Evolutionary conservation across 1,284 basidiomycete species (phyloP).

Genomic region (Austroboletus novae-zelandiae): DNA sequence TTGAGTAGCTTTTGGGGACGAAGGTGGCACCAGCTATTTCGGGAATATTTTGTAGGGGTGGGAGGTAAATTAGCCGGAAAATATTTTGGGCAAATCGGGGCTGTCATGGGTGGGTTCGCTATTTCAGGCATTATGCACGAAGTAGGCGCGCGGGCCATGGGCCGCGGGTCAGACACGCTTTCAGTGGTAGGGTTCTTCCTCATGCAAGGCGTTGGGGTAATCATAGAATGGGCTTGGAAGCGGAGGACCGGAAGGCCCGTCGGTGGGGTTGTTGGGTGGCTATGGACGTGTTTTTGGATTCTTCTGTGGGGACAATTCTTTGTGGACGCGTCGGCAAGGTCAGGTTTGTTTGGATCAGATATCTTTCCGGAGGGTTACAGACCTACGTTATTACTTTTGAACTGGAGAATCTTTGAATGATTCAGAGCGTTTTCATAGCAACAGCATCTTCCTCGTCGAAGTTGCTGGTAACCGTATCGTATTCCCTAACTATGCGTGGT

Average conservation of each 20-base stretch:
- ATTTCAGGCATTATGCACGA: slow-evolving; percentile 60
- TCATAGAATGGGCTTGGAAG: slow-evolving; percentile 48
- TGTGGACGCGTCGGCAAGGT: slow-evolving; percentile 50
- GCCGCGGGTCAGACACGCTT: slow-evolving; percentile 46
- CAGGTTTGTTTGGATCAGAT: slow-evolving; percentile 33
- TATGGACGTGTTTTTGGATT: slow-evolving; percentile 50
- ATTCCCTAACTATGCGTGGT: too few species aligned
- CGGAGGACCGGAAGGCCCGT: slow-evolving; percentile 41
- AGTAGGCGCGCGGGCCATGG: slow-evolving; percentile 57
- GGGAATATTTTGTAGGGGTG: slow-evolving; percentile 36
- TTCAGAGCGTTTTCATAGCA: background rate
- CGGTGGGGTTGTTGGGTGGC: slow-evolving; percentile 43
- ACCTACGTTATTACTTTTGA: slow-evolving; percentile 16
- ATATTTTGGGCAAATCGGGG: slow-evolving; percentile 46
- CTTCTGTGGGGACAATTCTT: slow-evolving; percentile 44
- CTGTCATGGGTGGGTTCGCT: slow-evolving; percentile 54
- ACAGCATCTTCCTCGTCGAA: background rate
- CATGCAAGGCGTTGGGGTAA: slow-evolving; percentile 49
- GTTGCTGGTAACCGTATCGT: too few species aligned
- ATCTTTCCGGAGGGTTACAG: slow-evolving; percentile 18
- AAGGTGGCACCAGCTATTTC: slow-evolving; percentile 47
- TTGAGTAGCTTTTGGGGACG: slow-evolving; percentile 42
- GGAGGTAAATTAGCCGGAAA: slow-evolving; percentile 30
- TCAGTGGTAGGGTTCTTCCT: slow-evolving; percentile 54
- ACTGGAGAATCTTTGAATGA: slow-evolving; percentile 10